Evolutionary conservation across 2,329 filamentous ascomycete genomes (phyloP).

Genomic region (Ophiostoma australiae): DNA sequence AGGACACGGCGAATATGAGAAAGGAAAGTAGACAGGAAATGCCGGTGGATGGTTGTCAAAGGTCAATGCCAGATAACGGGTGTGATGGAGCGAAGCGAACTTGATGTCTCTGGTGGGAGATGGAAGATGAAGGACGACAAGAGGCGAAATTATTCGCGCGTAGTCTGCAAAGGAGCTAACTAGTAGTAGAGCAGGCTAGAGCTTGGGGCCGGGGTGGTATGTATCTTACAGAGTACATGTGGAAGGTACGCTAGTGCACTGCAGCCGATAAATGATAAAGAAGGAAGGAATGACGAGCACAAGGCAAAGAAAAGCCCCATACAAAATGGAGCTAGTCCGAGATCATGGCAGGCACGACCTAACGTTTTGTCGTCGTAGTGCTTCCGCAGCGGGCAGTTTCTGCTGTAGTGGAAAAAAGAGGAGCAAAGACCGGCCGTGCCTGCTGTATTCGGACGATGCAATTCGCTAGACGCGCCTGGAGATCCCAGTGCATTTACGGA

Average conservation of each 20-base stretch:
- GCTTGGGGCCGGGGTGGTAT: neutral
- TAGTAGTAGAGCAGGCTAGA: neutral
- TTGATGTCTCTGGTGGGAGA: neutral
- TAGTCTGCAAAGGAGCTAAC: neutral
- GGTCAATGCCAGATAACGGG: neutral
- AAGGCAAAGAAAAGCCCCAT: neutral
- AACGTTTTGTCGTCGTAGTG: neutral
- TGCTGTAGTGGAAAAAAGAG: neutral
- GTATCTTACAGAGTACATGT: neutral
- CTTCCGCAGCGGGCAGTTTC: neutral
- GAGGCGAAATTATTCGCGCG: constrained; percentile 13
- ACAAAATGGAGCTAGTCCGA: neutral
- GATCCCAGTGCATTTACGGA: neutral
- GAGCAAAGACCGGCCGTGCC: neutral
- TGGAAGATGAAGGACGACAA: constrained; percentile 1
- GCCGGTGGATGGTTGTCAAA: neutral
- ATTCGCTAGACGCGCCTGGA: neutral
- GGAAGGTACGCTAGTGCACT: neutral
- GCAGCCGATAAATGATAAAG: constrained; percentile 3
- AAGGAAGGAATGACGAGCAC: constrained; percentile 5
- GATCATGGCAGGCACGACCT: neutral
- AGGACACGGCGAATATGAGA: neutral
- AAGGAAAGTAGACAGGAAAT: constrained; percentile 1
- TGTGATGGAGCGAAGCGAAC: neutral
- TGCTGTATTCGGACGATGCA: neutral